Percentiles rank a stretch among this genome's conserved stretches.
phyloP scores from a whole-genome alignment of 164 flowering plant genomes.

The Sextonia rubra region DNA sequence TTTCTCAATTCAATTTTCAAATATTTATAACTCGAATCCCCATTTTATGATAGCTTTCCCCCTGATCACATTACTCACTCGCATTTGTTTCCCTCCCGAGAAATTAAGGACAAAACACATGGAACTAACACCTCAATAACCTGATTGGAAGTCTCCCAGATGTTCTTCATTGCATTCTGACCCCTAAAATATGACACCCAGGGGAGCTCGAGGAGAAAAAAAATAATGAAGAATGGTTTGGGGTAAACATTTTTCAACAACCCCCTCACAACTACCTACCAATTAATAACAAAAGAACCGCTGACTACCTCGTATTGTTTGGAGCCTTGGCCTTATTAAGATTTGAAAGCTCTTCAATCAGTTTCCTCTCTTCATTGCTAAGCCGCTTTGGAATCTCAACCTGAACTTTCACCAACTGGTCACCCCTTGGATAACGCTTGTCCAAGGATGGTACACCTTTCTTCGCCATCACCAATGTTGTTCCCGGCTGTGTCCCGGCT shows the following conservation, averaged over 20 bases:
- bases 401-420: constrained; percentile 86
- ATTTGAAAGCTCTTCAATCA: constrained; percentile 73
- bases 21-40: no score
- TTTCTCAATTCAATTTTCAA: no score
- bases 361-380: constrained; percentile 78
- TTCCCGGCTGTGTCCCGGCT: constrained; percentile 84
- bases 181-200: neutral
- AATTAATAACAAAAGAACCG: neutral
- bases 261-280: no score
- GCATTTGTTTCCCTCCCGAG: no score
- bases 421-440: constrained; percentile 77
- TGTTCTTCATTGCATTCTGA: no score
- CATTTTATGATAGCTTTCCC: no score
- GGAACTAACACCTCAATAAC: neutral
- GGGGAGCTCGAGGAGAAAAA: no score
- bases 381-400: constrained; percentile 87
- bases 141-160: neutral
- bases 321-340: constrained; percentile 66
- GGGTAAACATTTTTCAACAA: neutral
- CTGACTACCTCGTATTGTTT: constrained; percentile 35
- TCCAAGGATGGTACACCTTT: constrained; percentile 83
- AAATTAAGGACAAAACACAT: no score
- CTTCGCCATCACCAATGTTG: constrained; percentile 87
- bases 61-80: no score
- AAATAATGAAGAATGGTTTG: neutral